phyloP scores from a whole-genome alignment of 805 yeast species.

The Peterozyma toletana region DNA sequence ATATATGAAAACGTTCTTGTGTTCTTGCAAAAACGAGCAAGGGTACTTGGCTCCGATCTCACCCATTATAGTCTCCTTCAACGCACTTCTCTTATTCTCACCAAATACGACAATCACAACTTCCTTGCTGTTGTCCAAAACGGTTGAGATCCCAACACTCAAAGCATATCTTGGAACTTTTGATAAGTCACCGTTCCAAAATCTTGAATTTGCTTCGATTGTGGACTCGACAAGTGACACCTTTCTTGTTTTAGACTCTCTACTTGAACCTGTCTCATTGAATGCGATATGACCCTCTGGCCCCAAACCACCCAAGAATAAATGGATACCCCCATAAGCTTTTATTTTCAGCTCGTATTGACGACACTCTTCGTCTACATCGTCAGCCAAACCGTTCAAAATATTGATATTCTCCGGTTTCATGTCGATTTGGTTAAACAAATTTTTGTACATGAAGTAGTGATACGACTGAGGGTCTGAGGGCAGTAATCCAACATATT shows the following conservation, averaged over 20 bases:
- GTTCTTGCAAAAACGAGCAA: constrained; percentile 41
- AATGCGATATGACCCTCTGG: constrained; percentile 58
- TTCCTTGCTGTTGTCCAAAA: constrained; percentile 47
- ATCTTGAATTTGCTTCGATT: constrained; percentile 45
- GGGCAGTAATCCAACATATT: constrained; percentile 43
- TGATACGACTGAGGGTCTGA: constrained; percentile 44
- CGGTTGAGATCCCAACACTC: constrained; percentile 51
- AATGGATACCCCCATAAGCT: constrained; percentile 39
- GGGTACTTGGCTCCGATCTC: constrained; percentile 36
- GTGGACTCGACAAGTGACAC: constrained; percentile 42
- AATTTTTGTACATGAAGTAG: constrained; percentile 49
- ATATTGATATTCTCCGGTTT: constrained; percentile 45
- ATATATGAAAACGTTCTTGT: constrained; percentile 33
- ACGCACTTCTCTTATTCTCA: constrained; percentile 34
- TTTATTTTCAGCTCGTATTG: constrained; percentile 41
- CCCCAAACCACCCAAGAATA: constrained; percentile 54
- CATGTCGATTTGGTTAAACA: constrained; percentile 49
- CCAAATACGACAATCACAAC: constrained; percentile 47
- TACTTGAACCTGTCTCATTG: constrained; percentile 47
- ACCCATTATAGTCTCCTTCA: constrained; percentile 36
- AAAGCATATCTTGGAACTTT: constrained; percentile 47
- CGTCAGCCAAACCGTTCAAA: constrained; percentile 42
- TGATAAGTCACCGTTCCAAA: constrained; percentile 35
- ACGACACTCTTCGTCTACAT: constrained; percentile 37
- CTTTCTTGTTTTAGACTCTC: constrained; percentile 36